Evolutionary conservation across 768 basidiomycete species (phyloP).

Genomic region (Calocera cornea): DNA sequence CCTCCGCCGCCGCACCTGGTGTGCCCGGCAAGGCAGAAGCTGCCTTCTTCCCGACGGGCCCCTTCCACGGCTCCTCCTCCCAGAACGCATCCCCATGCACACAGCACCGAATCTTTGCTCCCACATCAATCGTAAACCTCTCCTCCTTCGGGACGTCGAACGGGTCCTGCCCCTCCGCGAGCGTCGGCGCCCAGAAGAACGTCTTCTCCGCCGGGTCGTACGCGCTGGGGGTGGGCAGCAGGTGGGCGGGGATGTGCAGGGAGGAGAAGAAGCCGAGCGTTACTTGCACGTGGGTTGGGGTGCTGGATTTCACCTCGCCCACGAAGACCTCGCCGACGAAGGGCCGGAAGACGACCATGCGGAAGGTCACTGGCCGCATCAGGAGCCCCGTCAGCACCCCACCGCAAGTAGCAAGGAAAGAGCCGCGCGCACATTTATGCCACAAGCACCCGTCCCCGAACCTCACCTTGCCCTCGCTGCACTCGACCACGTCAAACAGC

Average conservation of each 20-base stretch:
- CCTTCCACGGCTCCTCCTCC: slow-evolving; percentile 10
- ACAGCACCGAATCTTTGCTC: slow-evolving; percentile 16
- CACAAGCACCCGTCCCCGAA: slow-evolving; percentile 92
- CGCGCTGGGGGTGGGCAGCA: slow-evolving; percentile 57
- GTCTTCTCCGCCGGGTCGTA: slow-evolving; percentile 24
- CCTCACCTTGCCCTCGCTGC: slow-evolving; percentile 81
- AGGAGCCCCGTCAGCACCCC: no score
- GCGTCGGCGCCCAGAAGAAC: slow-evolving; percentile 23
- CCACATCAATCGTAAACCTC: slow-evolving; percentile 14
- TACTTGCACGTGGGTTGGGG: slow-evolving; percentile 75
- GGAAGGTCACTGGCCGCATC: slow-evolving; percentile 53
- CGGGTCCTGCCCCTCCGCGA: slow-evolving; percentile 11
- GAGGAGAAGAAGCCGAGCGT: slow-evolving; percentile 89
- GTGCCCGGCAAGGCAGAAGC: not conserved
- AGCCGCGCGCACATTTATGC: slow-evolving; percentile 60
- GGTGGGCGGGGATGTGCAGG: slow-evolving; percentile 64
- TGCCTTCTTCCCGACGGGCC: not conserved
- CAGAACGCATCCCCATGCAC: slow-evolving; percentile 17
- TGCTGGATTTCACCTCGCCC: slow-evolving; percentile 77
- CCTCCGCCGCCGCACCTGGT: slow-evolving; percentile 2
- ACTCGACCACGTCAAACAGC: slow-evolving; percentile 74
- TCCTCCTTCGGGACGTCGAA: slow-evolving; percentile 12
- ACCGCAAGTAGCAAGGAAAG: not conserved
- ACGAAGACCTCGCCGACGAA: slow-evolving; percentile 82
- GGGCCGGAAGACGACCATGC: slow-evolving; percentile 82